Conservation (phyloP, 495 filamentous ascomycete species). For the Xylaria longipes region DNA sequence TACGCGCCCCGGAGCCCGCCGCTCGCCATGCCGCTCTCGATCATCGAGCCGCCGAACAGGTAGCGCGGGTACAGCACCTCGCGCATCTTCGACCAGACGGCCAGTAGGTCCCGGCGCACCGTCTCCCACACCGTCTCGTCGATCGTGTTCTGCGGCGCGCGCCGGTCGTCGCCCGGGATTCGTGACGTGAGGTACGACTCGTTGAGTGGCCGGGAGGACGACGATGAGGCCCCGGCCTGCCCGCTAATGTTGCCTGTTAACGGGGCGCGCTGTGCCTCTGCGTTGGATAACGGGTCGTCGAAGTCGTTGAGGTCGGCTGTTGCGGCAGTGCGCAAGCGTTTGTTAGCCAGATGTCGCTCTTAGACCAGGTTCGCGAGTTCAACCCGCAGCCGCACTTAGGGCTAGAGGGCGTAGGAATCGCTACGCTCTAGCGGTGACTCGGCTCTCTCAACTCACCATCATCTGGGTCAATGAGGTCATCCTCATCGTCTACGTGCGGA, state of each 20-base stretch:
- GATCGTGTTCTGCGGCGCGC: constrained; percentile 89
- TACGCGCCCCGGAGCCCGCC: constrained; percentile 59
- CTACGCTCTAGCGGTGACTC: not conserved
- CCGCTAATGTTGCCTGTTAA: constrained; percentile 79
- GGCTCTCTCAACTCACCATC: constrained; percentile 66
- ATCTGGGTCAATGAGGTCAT: constrained; percentile 90
- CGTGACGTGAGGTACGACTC: constrained; percentile 80
- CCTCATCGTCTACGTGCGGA: constrained; percentile 81
- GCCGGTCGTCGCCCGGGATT: constrained; percentile 93
- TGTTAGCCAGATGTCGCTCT: constrained; percentile 24
- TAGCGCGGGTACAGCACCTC: constrained; percentile 98
- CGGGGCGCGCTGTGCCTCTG: constrained; percentile 73
- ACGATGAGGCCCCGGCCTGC: constrained; percentile 41
- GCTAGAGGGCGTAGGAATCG: not conserved
- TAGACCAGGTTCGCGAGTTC: not conserved
- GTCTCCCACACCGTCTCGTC: constrained; percentile 98
- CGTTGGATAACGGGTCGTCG: constrained; percentile 78
- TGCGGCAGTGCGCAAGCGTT: constrained; percentile 26
- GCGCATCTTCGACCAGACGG: constrained; percentile 96
- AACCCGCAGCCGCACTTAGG: not conserved
- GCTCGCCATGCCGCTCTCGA: constrained; percentile 50
- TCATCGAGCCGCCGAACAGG: constrained; percentile 80
- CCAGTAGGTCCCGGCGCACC: constrained; percentile 84
- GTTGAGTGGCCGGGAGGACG: constrained; percentile 58
- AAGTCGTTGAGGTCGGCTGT: constrained; percentile 84